Conservation (phyloP, 2,329 filamentous ascomycete species). For the Cryphonectria japonica region DNA sequence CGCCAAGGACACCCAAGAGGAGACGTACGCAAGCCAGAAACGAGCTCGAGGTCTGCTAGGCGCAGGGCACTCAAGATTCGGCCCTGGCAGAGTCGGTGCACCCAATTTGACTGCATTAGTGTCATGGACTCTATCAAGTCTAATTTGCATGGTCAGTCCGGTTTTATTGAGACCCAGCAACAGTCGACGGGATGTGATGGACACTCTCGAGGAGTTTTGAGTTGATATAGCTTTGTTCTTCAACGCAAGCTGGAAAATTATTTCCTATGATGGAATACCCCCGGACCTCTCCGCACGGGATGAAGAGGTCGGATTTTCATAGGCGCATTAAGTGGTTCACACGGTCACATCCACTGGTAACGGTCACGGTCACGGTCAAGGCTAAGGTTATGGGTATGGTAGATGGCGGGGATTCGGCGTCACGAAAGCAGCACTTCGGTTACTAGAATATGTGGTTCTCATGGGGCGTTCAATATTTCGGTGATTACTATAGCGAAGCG, state of each 20-base stretch:
- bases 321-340: background rate
- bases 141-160: background rate
- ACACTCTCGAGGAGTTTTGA: background rate
- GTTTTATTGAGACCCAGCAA: background rate
- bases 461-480: background rate
- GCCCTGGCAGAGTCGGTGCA: background rate
- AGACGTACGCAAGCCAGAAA: constrained; percentile 35
- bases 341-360: background rate
- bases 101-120: background rate
- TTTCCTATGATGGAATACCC: background rate
- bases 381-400: background rate
- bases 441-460: background rate
- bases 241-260: background rate
- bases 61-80: background rate
- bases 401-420: background rate
- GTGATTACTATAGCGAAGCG: background rate
- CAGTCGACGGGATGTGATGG: background rate
- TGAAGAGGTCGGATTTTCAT: background rate
- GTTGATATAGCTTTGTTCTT: background rate
- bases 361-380: background rate
- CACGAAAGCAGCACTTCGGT: background rate
- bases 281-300: background rate
- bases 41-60: constrained; percentile 38
- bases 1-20: constrained; percentile 39
- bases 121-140: background rate